Evolutionary conservation across 495 filamentous ascomycete species (phyloP).

Genomic region (Penicillium mononematosum): DNA sequence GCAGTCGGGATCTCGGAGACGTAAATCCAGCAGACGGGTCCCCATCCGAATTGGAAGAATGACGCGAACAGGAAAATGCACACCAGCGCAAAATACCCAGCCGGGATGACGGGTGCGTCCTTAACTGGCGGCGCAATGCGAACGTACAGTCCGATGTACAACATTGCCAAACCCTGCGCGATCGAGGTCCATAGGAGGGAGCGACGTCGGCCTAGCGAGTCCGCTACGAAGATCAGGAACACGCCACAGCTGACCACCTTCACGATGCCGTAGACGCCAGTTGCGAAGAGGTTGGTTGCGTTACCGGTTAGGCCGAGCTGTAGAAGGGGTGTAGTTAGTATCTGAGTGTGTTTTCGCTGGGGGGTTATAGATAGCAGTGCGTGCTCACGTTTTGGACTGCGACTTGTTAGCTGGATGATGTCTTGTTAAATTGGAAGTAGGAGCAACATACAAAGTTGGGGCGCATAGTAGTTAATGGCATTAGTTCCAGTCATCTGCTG

Average conservation of each 20-base stretch:
- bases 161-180: conserved; percentile 68
- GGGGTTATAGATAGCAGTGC: not conserved
- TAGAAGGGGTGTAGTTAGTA: not conserved
- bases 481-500: conserved; percentile 71
- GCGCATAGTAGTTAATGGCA: conserved; percentile 70
- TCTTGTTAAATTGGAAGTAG: not conserved
- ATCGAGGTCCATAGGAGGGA: conserved; percentile 73
- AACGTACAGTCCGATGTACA: conserved; percentile 79
- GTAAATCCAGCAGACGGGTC: conserved; percentile 76
- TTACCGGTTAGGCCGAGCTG: conserved; percentile 47
- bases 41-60: conserved; percentile 79
- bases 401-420: not conserved
- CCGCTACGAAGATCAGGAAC: conserved; percentile 69
- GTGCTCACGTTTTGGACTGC: conserved; percentile 28
- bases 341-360: not conserved
- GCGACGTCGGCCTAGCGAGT: conserved; percentile 67
- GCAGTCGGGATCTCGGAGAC: conserved; percentile 72
- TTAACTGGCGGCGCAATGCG: conserved; percentile 62
- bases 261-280: conserved; percentile 54
- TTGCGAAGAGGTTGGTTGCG: conserved; percentile 51
- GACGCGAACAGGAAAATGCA: conserved; percentile 73
- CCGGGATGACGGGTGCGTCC: conserved; percentile 50
- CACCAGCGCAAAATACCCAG: conserved; percentile 66
- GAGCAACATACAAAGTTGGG: conserved; percentile 61
- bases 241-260: conserved; percentile 57